A percentile compares a stretch with the other conserved stretches of the same genome.
Evolutionary conservation across 1,284 basidiomycete species (phyloP).

Genomic region (Leccinum colubrinum): DNA sequence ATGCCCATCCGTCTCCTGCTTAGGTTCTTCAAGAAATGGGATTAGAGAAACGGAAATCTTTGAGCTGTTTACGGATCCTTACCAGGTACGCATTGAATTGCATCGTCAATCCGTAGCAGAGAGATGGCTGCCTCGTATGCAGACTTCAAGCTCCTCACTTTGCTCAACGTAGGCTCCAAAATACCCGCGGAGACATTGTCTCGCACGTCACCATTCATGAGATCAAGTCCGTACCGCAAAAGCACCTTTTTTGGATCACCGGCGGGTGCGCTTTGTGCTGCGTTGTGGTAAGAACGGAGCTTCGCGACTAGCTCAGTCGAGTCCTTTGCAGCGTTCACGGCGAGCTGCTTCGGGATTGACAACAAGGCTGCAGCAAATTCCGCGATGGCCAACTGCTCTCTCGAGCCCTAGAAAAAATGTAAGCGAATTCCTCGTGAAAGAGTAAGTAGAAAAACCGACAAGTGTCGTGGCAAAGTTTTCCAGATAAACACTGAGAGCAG

Average conservation of each 20-base stretch:
- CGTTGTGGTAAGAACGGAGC: conserved; percentile 95
- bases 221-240: conserved; percentile 92
- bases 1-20: conserved; percentile 66
- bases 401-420: conserved; percentile 69
- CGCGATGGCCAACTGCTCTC: conserved; percentile 98
- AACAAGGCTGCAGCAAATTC: conserved; percentile 95
- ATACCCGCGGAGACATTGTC: conserved; percentile 95
- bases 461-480: conserved; percentile 99
- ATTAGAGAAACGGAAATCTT: conserved; percentile 19
- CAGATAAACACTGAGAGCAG: conserved; percentile 94
- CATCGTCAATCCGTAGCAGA: conserved; percentile 94
- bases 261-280: conserved; percentile 87
- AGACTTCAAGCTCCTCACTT: conserved; percentile 94
- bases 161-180: conserved; percentile 95
- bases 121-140: conserved; percentile 97
- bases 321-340: conserved; percentile 98
- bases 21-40: conserved; percentile 53
- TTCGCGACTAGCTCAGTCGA: conserved; percentile 98
- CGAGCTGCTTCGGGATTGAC: conserved; percentile 95
- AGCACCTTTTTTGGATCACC: conserved; percentile 96
- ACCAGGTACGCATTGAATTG: conserved; percentile 84
- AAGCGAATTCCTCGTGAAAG: neutral
- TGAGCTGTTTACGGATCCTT: conserved; percentile 27
- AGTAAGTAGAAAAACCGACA: conserved; percentile 45
- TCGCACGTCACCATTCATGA: conserved; percentile 91